phyloP scores from a whole-genome alignment of 2,329 filamentous ascomycete species.

The Davidsoniella neocaledoniae region DNA sequence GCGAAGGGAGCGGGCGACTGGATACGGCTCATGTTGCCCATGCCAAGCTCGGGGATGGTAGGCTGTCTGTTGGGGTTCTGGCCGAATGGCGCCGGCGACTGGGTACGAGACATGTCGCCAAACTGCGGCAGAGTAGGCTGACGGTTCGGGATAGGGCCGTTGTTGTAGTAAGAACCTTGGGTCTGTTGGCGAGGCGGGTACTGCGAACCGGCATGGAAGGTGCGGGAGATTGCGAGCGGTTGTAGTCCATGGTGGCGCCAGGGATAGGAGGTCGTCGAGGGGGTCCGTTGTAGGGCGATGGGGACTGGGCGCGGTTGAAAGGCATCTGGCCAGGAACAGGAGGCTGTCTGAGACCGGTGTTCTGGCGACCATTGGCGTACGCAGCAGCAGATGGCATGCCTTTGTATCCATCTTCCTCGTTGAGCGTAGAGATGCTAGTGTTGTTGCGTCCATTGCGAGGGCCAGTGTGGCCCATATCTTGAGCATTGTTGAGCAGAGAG shows the following conservation, averaged over 20 bases:
- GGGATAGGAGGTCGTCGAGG: constrained; percentile 5
- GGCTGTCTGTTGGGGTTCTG: not conserved
- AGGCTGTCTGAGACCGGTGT: not conserved
- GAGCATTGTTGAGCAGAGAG: constrained; percentile 42
- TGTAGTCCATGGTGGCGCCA: constrained; percentile 33
- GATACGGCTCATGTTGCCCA: constrained; percentile 7
- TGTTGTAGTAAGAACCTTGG: constrained; percentile 4
- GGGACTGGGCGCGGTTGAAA: not conserved
- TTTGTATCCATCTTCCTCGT: constrained; percentile 1
- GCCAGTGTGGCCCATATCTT: constrained; percentile 20
- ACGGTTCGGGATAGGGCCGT: constrained; percentile 1
- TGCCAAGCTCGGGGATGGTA: not conserved
- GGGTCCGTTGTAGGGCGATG: constrained; percentile 7
- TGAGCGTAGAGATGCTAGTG: not conserved
- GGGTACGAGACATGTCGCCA: constrained; percentile 1
- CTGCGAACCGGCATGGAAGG: constrained; percentile 20
- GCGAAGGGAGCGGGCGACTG: constrained; percentile 9
- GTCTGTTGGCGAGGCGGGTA: constrained; percentile 11
- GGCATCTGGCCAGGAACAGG: not conserved
- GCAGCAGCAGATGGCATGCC: constrained; percentile 1
- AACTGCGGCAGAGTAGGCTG: constrained; percentile 3
- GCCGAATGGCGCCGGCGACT: not conserved
- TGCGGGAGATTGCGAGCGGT: constrained; percentile 22
- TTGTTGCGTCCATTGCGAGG: not conserved
- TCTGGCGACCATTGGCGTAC: constrained; percentile 1